Conservation (phyloP, 2,329 filamentous ascomycete genomes). For the Fusarium nematophilum region DNA sequence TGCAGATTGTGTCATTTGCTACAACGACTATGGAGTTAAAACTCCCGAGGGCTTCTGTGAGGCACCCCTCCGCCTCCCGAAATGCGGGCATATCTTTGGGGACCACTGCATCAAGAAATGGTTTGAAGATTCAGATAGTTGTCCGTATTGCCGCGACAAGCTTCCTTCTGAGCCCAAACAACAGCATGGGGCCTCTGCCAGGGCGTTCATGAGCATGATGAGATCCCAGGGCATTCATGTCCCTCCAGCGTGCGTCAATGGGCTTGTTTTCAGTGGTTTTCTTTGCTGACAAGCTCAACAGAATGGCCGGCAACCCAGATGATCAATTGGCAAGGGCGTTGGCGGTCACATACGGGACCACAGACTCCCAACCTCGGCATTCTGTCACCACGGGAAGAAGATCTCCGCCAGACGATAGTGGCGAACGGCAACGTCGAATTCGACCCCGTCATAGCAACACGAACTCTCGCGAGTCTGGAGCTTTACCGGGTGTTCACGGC, state of each 20-base stretch:
- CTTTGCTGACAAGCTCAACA: conserved; percentile 26
- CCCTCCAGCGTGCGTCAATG: conserved; percentile 37
- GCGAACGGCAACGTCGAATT: conserved; percentile 45
- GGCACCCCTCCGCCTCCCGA: conserved; percentile 66
- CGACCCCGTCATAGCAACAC: conserved; percentile 41
- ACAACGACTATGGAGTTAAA: conserved; percentile 68
- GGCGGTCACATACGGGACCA: conserved; percentile 18
- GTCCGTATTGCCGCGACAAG: conserved; percentile 73
- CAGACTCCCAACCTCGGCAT: conserved; percentile 28
- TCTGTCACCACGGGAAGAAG: conserved; percentile 37
- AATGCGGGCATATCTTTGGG: conserved; percentile 73
- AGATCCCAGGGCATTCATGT: conserved; percentile 40
- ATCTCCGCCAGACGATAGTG: conserved; percentile 43
- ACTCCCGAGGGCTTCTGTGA: conserved; percentile 70
- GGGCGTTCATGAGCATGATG: conserved; percentile 49
- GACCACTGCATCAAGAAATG: conserved; percentile 74
- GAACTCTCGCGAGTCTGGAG: conserved; percentile 8
- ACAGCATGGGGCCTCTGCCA: conserved; percentile 26
- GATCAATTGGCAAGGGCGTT: conserved; percentile 36
- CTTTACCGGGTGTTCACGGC: conserved; percentile 9
- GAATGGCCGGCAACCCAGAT: conserved; percentile 27
- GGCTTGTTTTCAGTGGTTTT: not conserved
- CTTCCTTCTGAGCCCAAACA: conserved; percentile 61
- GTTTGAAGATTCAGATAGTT: conserved; percentile 71
- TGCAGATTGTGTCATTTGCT: conserved; percentile 71